Base-by-base conservation (phyloP, 2,329 filamentous ascomycete genomes). In the Aureobasidium vineae region DNA sequence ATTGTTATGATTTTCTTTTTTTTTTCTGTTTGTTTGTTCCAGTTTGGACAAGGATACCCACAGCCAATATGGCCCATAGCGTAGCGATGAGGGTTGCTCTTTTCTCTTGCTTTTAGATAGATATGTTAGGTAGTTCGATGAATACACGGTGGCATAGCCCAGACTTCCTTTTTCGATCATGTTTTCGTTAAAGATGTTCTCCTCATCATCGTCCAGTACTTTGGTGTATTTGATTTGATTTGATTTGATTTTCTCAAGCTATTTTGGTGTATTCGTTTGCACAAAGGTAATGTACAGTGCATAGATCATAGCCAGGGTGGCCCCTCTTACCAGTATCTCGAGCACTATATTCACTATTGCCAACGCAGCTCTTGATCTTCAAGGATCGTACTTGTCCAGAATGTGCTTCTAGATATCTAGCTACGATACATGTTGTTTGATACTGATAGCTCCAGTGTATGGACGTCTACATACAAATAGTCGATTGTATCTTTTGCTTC, bases 81-180 rank as follows among this genome's bases (percentile, higher is more conserved):
- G 43, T 49, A 49, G 57, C 41, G 28, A 31, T 38, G 28, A 43
- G 49, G 57, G 47, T 23, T 23, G 57, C 28, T 36, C 41, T 36
- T 28, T 49, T 45, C n/a, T 36, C 41, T 61, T 59, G 54, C 54
- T 61, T 49, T 61, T 61, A 49, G 41, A 49, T 61, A 61, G 43
- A 61, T 5, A 10, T 47, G 41, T 33, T 49, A 61, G 57, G 28
- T 36, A 49, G 43, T 7, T 59, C 28, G 5, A 61, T 15, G 40
- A 45, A 59, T 5, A 59, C 33, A 43, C 15, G 40, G 36, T 26
- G 15, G 43, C 19, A 13, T 21, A 21, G 31, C 5, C 26, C 54
- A 59, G 16, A 59, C 16, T 31, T 3, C 5, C 1, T 15, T 45
- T 13, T 10, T 43, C 3, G 8, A 56, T 26, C 21, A 10, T 31